A percentile compares a stretch with the other conserved stretches of the same genome.
Conservation (phyloP, 805 yeast genomes). For the Candida awuae region DNA sequence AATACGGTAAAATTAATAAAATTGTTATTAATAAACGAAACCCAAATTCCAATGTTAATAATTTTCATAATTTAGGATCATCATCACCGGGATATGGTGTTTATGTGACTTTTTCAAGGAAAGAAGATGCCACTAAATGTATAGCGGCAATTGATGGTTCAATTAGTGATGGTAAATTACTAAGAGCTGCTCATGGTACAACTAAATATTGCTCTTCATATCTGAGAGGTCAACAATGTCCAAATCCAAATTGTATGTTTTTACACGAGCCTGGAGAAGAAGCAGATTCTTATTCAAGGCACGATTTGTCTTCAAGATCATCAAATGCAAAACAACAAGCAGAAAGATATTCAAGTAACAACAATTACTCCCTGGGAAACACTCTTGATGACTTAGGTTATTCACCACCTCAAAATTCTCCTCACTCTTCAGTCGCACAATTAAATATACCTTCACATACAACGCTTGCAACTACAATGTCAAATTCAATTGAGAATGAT, state of each 20-base stretch:
- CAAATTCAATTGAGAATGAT: constrained; percentile 8
- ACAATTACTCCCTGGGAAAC: constrained; percentile 26
- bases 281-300: constrained; percentile 92
- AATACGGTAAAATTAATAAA: constrained; percentile 90
- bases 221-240: constrained; percentile 90
- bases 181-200: constrained; percentile 96
- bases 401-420: constrained; percentile 13
- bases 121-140: constrained; percentile 93
- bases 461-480: constrained; percentile 1
- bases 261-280: constrained; percentile 99
- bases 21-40: constrained; percentile 82
- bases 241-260: constrained; percentile 98
- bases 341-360: constrained; percentile 28
- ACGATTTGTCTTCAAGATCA: constrained; percentile 72
- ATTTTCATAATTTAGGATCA: constrained; percentile 25
- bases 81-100: constrained; percentile 78
- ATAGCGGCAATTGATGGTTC: constrained; percentile 91
- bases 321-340: constrained; percentile 38
- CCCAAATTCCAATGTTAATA: constrained; percentile 33
- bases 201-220: constrained; percentile 98
- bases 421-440: constrained; percentile 16
- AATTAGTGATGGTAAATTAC: constrained; percentile 78
- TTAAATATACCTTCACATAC: too few species aligned
- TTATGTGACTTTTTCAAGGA: constrained; percentile 85
- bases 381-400: constrained; percentile 18